Evolutionary conservation across 2,329 filamentous ascomycete genomes (phyloP).

Genomic region (Calycina herbarum): DNA sequence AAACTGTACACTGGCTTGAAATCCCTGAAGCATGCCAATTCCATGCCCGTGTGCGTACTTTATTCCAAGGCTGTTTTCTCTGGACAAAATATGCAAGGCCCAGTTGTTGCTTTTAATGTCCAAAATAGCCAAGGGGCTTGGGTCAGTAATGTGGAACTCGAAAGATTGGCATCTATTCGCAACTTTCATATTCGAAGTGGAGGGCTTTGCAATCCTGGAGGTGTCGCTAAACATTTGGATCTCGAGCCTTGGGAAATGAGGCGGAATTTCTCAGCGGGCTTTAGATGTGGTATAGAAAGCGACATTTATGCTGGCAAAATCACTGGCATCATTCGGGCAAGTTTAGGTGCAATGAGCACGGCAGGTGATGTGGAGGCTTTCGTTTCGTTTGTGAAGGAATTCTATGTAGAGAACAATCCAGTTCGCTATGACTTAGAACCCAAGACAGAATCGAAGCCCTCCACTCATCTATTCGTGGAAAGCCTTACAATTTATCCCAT

Average conservation of each 20-base stretch:
- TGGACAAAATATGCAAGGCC: slow-evolving; percentile 56
- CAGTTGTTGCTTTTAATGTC: slow-evolving; percentile 83
- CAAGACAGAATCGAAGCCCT: neutral
- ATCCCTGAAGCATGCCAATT: slow-evolving; percentile 66
- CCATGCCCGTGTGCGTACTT: slow-evolving; percentile 34
- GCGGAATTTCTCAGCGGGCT: slow-evolving; percentile 79
- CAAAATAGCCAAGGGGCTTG: slow-evolving; percentile 67
- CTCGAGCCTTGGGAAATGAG: slow-evolving; percentile 80
- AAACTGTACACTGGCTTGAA: slow-evolving; percentile 59
- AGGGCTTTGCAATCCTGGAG: slow-evolving; percentile 88
- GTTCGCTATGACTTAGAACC: neutral
- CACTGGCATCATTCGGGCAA: slow-evolving; percentile 82
- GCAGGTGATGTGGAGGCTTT: slow-evolving; percentile 71
- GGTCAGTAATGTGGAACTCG: slow-evolving; percentile 80
- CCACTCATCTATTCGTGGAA: slow-evolving; percentile 51
- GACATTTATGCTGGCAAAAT: slow-evolving; percentile 83
- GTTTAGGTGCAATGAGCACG: slow-evolving; percentile 88
- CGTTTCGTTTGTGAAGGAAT: slow-evolving; percentile 69
- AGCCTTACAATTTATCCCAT: slow-evolving; percentile 80
- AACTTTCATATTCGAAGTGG: slow-evolving; percentile 85
- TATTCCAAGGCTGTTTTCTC: slow-evolving; percentile 38
- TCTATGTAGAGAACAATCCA: slow-evolving; percentile 44
- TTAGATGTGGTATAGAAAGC: slow-evolving; percentile 79
- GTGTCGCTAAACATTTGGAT: slow-evolving; percentile 70
- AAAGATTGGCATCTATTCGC: slow-evolving; percentile 78